These are phyloP conservation scores for Paramecium sonneborni DNA, from an alignment of 73 alveolate genomes.

Conservation along the genomic window DNA sequence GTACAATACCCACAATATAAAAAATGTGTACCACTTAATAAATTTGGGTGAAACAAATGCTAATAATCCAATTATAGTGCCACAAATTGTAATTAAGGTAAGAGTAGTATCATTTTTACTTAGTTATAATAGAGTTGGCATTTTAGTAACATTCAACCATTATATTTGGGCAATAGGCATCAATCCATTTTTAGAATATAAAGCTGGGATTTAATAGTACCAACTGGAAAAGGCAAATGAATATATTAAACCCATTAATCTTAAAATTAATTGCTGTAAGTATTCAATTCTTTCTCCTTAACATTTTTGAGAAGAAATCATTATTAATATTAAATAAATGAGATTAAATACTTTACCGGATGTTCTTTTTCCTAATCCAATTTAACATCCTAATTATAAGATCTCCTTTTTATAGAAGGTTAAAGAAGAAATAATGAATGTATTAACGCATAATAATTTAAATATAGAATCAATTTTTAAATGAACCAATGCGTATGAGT, in stretches of 20 bases:
- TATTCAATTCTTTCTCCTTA: background rate
- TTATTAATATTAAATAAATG: background rate
- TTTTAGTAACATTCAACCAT: background rate
- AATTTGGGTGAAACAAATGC: conserved; percentile 55
- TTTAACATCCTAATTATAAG: background rate
- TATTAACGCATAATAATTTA: no score
- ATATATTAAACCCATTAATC: conserved; percentile 37
- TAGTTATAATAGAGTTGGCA: conserved; percentile 66
- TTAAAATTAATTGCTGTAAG: background rate
- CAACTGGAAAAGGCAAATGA: conserved; percentile 53
- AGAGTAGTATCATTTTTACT: background rate
- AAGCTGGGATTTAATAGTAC: conserved; percentile 61
- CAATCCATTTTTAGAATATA: conserved; percentile 56
- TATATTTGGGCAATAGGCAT: background rate
- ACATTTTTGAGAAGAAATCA: background rate
- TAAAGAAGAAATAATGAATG: background rate
- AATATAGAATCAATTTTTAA: no score
- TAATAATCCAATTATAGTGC: conserved; percentile 60
- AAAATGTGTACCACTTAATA: conserved; percentile 64
- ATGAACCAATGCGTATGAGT: no score
- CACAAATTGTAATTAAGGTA: conserved; percentile 26
- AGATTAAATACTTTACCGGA: background rate
- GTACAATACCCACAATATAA: conserved; percentile 73
- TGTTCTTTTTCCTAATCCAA: background rate
- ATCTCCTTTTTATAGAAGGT: background rate